Evolutionary conservation across 108 stramenopile species (phyloP).

Genomic region (Nitzschia sp.): DNA sequence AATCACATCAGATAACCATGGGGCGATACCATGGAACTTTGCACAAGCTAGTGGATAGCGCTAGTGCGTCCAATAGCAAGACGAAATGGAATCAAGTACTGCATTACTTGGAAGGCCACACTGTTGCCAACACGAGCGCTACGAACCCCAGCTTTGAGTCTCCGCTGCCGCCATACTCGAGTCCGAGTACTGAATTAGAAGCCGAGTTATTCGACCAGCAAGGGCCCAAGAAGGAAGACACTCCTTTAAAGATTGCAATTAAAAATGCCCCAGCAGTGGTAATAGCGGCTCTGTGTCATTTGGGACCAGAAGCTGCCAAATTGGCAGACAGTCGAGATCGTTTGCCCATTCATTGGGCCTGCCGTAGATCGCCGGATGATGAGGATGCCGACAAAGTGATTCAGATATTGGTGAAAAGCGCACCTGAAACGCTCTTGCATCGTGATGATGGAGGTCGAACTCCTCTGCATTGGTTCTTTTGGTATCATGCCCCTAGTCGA

Average conservation of each 20-base stretch:
- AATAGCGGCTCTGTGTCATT: slow-evolving; percentile 59
- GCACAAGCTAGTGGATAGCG: slow-evolving; percentile 37
- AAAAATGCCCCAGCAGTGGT: slow-evolving; percentile 38
- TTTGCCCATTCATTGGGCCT: slow-evolving; percentile 48
- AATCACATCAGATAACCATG: slow-evolving; percentile 16
- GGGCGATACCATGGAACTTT: slow-evolving; percentile 39
- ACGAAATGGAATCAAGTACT: slow-evolving; percentile 51
- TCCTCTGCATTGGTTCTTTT: slow-evolving; percentile 70
- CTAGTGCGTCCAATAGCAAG: slow-evolving; percentile 26
- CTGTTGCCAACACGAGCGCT: slow-evolving; percentile 16
- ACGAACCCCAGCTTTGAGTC: slow-evolving; percentile 41
- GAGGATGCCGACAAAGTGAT: slow-evolving; percentile 39
- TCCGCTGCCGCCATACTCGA: slow-evolving; percentile 40
- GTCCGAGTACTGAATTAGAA: slow-evolving; percentile 40
- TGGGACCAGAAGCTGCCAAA: slow-evolving; percentile 41
- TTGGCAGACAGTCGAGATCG: slow-evolving; percentile 39
- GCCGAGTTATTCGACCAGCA: slow-evolving; percentile 38
- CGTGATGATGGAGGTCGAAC: slow-evolving; percentile 60
- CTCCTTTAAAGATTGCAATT: slow-evolving; percentile 39
- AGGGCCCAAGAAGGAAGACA: slow-evolving; percentile 35
- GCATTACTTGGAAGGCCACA: slow-evolving; percentile 48
- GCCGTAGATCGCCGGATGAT: slow-evolving; percentile 36
- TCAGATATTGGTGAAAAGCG: slow-evolving; percentile 34
- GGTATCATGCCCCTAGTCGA: slow-evolving; percentile 51
- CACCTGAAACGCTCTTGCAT: slow-evolving; percentile 43